These are phyloP conservation scores for Hypoxylon cercidicola DNA, from an alignment of 495 filamentous ascomycete genomes.

Conservation along the genomic window DNA sequence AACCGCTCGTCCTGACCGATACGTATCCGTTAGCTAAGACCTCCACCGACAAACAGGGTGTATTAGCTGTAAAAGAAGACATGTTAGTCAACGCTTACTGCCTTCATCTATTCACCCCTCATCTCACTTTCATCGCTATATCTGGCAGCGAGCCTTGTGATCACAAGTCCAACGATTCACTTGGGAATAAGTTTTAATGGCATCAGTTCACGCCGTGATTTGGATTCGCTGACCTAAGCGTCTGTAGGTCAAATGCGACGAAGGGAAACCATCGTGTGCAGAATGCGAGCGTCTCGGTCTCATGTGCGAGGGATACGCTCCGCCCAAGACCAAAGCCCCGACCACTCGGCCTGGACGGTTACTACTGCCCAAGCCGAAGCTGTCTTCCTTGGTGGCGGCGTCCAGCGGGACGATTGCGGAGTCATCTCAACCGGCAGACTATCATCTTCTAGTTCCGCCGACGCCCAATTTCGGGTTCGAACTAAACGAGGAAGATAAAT, in stretches of 20 bases:
- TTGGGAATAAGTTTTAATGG: background rate
- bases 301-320: conserved; percentile 42
- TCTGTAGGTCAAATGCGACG: conserved; percentile 43
- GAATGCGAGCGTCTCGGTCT: conserved; percentile 43
- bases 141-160: background rate
- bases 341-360: conserved; percentile 29
- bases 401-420: conserved; percentile 4
- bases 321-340: conserved; percentile 26
- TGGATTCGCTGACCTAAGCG: conserved; percentile 18
- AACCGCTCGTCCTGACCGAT: background rate
- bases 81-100: conserved; percentile 29
- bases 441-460: conserved; percentile 3
- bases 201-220: background rate
- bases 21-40: conserved; percentile 23
- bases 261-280: conserved; percentile 41
- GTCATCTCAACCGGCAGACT: conserved; percentile 14
- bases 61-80: conserved; percentile 44
- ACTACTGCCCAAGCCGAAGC: conserved; percentile 40
- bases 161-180: background rate
- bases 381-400: conserved; percentile 10
- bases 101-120: background rate
- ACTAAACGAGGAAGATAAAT: conserved; percentile 35
- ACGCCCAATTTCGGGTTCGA: conserved; percentile 38
- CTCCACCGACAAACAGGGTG: conserved; percentile 24
- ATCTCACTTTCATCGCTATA: background rate